Evolutionary conservation across 2,329 filamentous ascomycete species (phyloP).

Genomic region (Calonectria fujianensis): DNA sequence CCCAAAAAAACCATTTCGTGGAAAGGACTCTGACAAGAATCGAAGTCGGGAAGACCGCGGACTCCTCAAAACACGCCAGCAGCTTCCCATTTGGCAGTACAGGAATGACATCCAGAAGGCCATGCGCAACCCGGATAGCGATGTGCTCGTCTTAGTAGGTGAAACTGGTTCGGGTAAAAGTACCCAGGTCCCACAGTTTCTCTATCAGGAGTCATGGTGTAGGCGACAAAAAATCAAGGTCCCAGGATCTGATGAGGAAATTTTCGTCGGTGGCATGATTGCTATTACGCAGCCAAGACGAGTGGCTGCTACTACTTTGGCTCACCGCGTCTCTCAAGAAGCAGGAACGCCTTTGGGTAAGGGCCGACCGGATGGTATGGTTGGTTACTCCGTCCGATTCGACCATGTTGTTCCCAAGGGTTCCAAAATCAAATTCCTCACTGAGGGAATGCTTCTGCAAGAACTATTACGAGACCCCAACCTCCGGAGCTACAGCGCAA

Average conservation of each 20-base stretch:
- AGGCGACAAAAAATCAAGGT: slow-evolving; percentile 73
- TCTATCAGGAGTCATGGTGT: slow-evolving; percentile 88
- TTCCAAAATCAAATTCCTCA: slow-evolving; percentile 94
- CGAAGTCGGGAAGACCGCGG: slow-evolving; percentile 56
- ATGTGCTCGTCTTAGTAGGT: slow-evolving; percentile 90
- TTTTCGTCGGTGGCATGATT: slow-evolving; percentile 84
- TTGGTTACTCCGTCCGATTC: slow-evolving; percentile 97
- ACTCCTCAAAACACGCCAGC: slow-evolving; percentile 72
- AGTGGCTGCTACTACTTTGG: slow-evolving; percentile 94
- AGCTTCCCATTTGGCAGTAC: slow-evolving; percentile 87
- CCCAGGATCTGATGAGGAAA: slow-evolving; percentile 60
- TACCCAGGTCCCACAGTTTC: slow-evolving; percentile 95
- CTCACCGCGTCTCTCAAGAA: slow-evolving; percentile 90
- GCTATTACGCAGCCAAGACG: slow-evolving; percentile 96
- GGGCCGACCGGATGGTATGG: slow-evolving; percentile 67
- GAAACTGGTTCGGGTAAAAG: slow-evolving; percentile 98
- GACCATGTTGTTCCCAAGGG: slow-evolving; percentile 89
- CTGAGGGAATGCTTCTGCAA: slow-evolving; percentile 96
- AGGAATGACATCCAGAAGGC: slow-evolving; percentile 80
- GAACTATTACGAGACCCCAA: slow-evolving; percentile 92
- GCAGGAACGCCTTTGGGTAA: slow-evolving; percentile 72
- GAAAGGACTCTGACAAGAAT: slow-evolving; percentile 40
- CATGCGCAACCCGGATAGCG: slow-evolving; percentile 72
- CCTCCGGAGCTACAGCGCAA: slow-evolving; percentile 88
- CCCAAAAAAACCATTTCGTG: slow-evolving; percentile 36